phyloP scores from a whole-genome alignment of 2,329 filamentous ascomycete species.

The Cercospora sp. region DNA sequence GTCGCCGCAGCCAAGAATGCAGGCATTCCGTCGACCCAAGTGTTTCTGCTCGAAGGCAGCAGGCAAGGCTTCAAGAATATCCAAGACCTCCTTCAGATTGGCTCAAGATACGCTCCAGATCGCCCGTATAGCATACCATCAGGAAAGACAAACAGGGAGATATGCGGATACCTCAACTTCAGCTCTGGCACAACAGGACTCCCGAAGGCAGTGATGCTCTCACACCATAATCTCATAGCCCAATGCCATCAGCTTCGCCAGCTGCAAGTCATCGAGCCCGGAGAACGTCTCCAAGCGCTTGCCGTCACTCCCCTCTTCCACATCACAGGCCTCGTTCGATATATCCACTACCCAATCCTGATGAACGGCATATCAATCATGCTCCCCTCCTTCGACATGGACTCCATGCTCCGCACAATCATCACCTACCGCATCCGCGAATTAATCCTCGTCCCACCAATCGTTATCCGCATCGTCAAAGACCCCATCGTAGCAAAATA shows the following conservation, averaged over 20 bases:
- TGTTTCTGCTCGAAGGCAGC: constrained; percentile 58
- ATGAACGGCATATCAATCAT: constrained; percentile 64
- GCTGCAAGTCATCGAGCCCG: constrained; percentile 46
- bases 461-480: constrained; percentile 60
- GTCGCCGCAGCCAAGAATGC: constrained; percentile 53
- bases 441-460: constrained; percentile 59
- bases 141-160: constrained; percentile 55
- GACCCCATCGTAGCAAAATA: constrained; percentile 56
- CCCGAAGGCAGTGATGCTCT: constrained; percentile 52
- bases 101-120: constrained; percentile 43
- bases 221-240: constrained; percentile 55
- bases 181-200: constrained; percentile 48
- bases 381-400: constrained; percentile 62
- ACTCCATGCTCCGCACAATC: constrained; percentile 54
- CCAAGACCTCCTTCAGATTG: constrained; percentile 45
- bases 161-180: constrained; percentile 53
- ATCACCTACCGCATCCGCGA: constrained; percentile 54
- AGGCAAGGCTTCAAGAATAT: constrained; percentile 50
- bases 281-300: constrained; percentile 50
- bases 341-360: constrained; percentile 61
- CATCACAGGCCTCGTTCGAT: constrained; percentile 62
- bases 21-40: constrained; percentile 50
- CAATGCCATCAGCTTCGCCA: constrained; percentile 62
- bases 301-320: constrained; percentile 62
- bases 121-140: constrained; percentile 50